Evolutionary conservation across 1,284 basidiomycete species (phyloP), one percentile per base, ranked within the genome.

Genomic region (Coniophora puteana): DNA sequence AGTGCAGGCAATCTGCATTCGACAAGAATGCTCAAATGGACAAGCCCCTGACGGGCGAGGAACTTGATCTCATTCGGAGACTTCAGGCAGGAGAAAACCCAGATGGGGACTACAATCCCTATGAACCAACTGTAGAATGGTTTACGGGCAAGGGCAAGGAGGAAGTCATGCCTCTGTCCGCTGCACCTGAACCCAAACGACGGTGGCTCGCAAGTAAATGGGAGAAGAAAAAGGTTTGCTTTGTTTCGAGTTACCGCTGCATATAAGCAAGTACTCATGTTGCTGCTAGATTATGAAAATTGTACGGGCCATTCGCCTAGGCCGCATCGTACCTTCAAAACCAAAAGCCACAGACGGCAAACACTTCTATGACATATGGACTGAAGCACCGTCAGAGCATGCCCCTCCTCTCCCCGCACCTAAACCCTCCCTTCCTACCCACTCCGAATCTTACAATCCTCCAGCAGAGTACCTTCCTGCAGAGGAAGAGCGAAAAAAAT

Each of bases 131-230:
- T 31, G 79, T 89, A 3, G 93, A 98, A 62, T 99, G 93, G 91
- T 99, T 97, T 63, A 97, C 96, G 6, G 93, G 93, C 8, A 87
- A 93, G 63, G 93, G 93, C 24, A 92, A 91, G 61, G 89, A 96
- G 59, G 89, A 94, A 67, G 68, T 87, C 30, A 97, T 93, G 86
- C 95, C 96, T 21, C 68, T 99, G 14, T 90, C 87, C 22, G 83
- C 81, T 28, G 88, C 89, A 13, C 92, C 94, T 1, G 94, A 99
- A 63, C 96, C 96, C 16, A 99, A 99, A 68, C 79, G 92, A 39
- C 80, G 96, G 40, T 99, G 95, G 81, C 80, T 98, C 5, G 92
- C 95, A 11, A 95, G 91, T 69, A 99, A 96, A 74, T 99, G 96
- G 96, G 96, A 99, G 69, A 97, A 98, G 69, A 86, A 97, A 76